These are phyloP conservation scores for Beauveria bassiana DNA, from an alignment of 2,329 filamentous ascomycete genomes.

Conservation along the genomic window DNA sequence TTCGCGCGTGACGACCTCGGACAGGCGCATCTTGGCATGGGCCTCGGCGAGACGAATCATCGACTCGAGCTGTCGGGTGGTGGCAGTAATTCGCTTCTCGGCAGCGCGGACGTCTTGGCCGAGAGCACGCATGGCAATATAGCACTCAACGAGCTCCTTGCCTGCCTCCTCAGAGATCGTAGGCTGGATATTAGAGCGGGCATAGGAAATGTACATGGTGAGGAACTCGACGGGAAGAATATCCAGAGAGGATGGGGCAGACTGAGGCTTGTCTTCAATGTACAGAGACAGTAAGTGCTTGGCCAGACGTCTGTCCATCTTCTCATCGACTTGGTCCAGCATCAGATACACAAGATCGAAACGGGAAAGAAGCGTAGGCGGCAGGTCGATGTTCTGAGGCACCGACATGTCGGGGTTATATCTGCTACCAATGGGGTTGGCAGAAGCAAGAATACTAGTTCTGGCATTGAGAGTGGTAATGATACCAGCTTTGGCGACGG, in stretches of 20 bases:
- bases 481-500: constrained; percentile 84
- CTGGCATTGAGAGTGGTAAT: constrained; percentile 94
- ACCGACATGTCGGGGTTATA: constrained; percentile 96
- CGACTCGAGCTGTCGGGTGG: constrained; percentile 89
- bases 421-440: constrained; percentile 95
- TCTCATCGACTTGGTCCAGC: constrained; percentile 87
- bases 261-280: constrained; percentile 86
- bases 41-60: constrained; percentile 98
- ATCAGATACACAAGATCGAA: constrained; percentile 97
- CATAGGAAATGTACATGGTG: constrained; percentile 95
- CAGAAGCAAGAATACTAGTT: constrained; percentile 91
- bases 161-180: constrained; percentile 71
- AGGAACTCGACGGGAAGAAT: constrained; percentile 91
- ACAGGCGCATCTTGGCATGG: constrained; percentile 94
- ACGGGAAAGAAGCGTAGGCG: constrained; percentile 86
- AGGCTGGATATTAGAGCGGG: constrained; percentile 78
- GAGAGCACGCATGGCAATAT: constrained; percentile 91
- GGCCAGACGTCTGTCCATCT: constrained; percentile 77
- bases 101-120: constrained; percentile 79
- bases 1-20: constrained; percentile 62
- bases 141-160: constrained; percentile 76
- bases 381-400: constrained; percentile 95
- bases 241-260: constrained; percentile 64
- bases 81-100: constrained; percentile 95
- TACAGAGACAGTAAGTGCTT: constrained; percentile 95